Evolutionary conservation across 768 basidiomycete species (phyloP).

Genomic region (Solioccasus polychromus): DNA sequence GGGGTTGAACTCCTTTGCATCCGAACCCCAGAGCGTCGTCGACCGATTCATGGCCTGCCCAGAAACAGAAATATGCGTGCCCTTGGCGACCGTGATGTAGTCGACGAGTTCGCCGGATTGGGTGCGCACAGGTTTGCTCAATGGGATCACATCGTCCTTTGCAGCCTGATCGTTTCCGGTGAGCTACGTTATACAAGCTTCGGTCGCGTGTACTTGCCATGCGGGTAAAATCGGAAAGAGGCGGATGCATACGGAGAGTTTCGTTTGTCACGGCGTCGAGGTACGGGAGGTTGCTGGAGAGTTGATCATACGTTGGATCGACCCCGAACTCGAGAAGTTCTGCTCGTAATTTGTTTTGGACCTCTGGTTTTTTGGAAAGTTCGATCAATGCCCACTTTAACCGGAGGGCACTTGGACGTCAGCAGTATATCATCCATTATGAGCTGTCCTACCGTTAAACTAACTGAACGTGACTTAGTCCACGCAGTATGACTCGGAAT

Average conservation of each 20-base stretch:
- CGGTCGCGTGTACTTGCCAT: too few relatives aligned
- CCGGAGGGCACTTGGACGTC: not conserved
- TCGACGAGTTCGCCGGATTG: constrained; percentile 37
- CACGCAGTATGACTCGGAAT: too few relatives aligned
- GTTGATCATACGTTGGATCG: too few relatives aligned
- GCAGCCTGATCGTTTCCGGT: constrained; percentile 32
- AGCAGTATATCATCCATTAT: not conserved
- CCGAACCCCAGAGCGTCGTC: constrained; percentile 55
- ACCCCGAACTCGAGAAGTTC: too few relatives aligned
- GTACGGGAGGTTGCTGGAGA: too few relatives aligned
- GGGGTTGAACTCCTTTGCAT: constrained; percentile 57
- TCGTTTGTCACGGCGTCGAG: too few relatives aligned
- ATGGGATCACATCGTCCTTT: constrained; percentile 57
- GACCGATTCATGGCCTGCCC: constrained; percentile 48
- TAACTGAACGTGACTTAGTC: not conserved
- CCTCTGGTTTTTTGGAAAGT: too few relatives aligned
- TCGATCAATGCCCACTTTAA: not conserved
- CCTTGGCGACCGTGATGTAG: constrained; percentile 46
- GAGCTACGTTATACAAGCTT: too few relatives aligned
- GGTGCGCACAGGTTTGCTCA: constrained; percentile 46
- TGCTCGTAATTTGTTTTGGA: too few relatives aligned
- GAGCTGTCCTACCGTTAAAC: not conserved
- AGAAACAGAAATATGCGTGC: constrained; percentile 42
- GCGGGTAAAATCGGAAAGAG: too few relatives aligned
- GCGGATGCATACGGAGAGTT: too few relatives aligned